phyloP scores from a whole-genome alignment of 805 yeast genomes.

The Candida anglica region DNA sequence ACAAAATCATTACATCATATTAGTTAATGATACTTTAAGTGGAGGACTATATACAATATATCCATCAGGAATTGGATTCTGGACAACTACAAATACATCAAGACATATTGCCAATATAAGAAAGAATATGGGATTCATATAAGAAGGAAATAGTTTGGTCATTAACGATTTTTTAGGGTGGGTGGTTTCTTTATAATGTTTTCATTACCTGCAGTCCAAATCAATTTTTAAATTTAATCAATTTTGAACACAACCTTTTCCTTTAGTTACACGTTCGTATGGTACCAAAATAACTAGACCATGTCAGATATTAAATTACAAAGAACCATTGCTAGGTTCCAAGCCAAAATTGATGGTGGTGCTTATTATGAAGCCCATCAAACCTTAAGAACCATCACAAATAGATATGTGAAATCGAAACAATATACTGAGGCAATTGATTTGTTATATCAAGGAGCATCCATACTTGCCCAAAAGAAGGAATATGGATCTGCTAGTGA shows the following conservation, averaged over 20 bases:
- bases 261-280: too few species aligned
- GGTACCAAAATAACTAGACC: not conserved
- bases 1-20: not conserved
- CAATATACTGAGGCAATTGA: constrained; percentile 71
- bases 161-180: too few species aligned
- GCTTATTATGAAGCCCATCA: constrained; percentile 96
- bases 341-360: constrained; percentile 63
- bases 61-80: too few species aligned
- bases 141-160: too few species aligned
- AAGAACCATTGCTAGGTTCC: constrained; percentile 62
- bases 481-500: constrained; percentile 84
- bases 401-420: constrained; percentile 70
- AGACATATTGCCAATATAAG: too few species aligned
- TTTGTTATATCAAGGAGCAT: constrained; percentile 66
- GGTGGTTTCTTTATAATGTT: too few species aligned
- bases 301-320: constrained; percentile 41
- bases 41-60: too few species aligned
- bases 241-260: too few species aligned
- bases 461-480: constrained; percentile 60
- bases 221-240: too few species aligned
- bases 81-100: too few species aligned
- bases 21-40: not conserved
- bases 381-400: constrained; percentile 84
- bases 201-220: too few species aligned
- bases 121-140: too few species aligned